Evolutionary conservation across 2,329 filamentous ascomycete genomes (phyloP), one percentile per base, ranked within the genome.

Genomic region (Penicillium sp.): DNA sequence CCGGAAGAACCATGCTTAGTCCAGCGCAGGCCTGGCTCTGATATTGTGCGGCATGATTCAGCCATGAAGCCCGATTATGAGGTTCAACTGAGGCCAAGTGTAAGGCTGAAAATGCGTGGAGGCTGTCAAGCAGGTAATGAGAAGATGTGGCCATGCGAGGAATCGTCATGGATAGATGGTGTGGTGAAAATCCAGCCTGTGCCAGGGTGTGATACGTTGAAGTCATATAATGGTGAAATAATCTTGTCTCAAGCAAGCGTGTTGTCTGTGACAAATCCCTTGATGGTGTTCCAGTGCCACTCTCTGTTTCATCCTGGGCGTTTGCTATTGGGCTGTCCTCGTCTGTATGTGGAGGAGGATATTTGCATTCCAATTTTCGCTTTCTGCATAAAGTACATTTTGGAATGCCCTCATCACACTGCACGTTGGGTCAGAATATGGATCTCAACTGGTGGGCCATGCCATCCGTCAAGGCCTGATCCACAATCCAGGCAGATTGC

Each of bases 41-140:
- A 51, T 76, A 74, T 28, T 66, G 66, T 22, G 72, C 64, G 1
- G 71, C 73, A 19, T 68, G 62, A 48, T 75, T 65, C 7, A 73
- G 57, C 65, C 72, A 75, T 26, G 59, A 41, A 14, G 51, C 55
- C 7, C 66, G 69, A 46, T 67, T 70, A 37, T 69, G 64, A 9
- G 63, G 56, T 49, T 77, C 70, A 4, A 77, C 59, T 30, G 73
- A 72, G 19, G 73, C 74, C 14, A 78, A 60, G 51, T 80, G 78
- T 19, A 80, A 65, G 8, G 77, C 76, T 6, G 76, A 70, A 10
- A 80, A 61, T 5, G 77, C 76, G 5, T 79, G 67, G 11, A 78
- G 65, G 30, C 71, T 72, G 54, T 78, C 73, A 12, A 80, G 66
- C n/a, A 80, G 66, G 42, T 76, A 79, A 4, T 75, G 69, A 57